Percentiles rank a stretch among this genome's conserved stretches.
Conservation (phyloP, 2,329 filamentous ascomycete genomes). For the Pseudogymnoascus sp. region DNA sequence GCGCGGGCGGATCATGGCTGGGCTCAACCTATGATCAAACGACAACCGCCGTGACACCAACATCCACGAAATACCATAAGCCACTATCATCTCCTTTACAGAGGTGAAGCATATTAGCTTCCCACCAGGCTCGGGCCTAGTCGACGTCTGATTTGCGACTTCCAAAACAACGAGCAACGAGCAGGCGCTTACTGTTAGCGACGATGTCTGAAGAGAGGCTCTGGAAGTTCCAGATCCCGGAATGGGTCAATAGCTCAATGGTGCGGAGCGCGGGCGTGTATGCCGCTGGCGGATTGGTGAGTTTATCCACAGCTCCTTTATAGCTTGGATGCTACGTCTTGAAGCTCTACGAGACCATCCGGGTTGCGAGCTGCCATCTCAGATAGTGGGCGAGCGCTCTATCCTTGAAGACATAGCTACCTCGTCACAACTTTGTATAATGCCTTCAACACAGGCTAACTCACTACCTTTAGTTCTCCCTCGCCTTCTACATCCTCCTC, state of each 20-base stretch:
- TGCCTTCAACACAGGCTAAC: background rate
- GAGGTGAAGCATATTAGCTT: background rate
- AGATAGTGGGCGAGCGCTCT: background rate
- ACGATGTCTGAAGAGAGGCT: slow-evolving; percentile 57
- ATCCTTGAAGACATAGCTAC: background rate
- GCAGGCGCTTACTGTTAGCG: slow-evolving; percentile 1
- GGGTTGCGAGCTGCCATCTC: slow-evolving; percentile 12
- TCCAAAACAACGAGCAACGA: background rate
- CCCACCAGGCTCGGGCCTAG: background rate
- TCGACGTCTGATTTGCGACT: background rate
- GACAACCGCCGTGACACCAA: background rate
- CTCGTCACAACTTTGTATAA: background rate
- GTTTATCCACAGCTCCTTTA: slow-evolving; percentile 24
- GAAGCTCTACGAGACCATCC: background rate
- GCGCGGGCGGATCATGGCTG: background rate
- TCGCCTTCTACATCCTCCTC: slow-evolving; percentile 62
- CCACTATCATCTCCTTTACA: background rate
- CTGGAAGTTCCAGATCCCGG: slow-evolving; percentile 59
- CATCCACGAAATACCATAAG: background rate
- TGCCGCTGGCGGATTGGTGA: slow-evolving; percentile 53
- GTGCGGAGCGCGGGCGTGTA: slow-evolving; percentile 59
- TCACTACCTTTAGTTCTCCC: slow-evolving; percentile 46
- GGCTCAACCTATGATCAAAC: background rate
- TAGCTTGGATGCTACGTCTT: background rate
- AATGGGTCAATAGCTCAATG: slow-evolving; percentile 59